These are phyloP conservation scores for Cruciata laevipes DNA, from an alignment of 257 asterid species.

Conservation along the genomic window DNA sequence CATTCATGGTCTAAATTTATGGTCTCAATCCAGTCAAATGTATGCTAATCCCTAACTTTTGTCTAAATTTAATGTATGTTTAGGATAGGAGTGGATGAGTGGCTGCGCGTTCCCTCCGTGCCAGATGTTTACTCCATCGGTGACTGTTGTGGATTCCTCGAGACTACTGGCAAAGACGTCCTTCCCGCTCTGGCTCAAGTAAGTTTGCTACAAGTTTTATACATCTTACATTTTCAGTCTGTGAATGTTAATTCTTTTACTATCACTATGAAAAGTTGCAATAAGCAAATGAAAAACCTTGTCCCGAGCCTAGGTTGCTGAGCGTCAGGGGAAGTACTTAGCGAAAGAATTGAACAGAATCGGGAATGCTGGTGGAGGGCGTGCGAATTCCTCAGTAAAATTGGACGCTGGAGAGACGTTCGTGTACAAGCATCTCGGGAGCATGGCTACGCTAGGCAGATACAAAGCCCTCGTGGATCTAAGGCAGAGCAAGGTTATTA, in stretches of 20 bases:
- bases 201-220: slow-evolving; percentile 1
- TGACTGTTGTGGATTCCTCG: slow-evolving; percentile 93
- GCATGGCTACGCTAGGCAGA: slow-evolving; percentile 95
- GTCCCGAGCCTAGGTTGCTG: slow-evolving; percentile 62
- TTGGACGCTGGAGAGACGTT: slow-evolving; percentile 50
- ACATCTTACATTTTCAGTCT: too few species aligned
- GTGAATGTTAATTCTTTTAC: not conserved
- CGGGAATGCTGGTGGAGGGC: slow-evolving; percentile 78
- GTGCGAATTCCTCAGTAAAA: slow-evolving; percentile 49
- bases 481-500: slow-evolving; percentile 81
- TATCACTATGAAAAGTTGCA: not conserved
- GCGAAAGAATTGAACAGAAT: slow-evolving; percentile 52
- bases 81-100: slow-evolving; percentile 96
- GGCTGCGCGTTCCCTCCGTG: slow-evolving; percentile 77
- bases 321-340: slow-evolving; percentile 80
- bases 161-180: slow-evolving; percentile 80
- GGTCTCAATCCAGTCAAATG: too few species aligned
- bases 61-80: slow-evolving; percentile 8
- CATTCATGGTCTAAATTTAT: not conserved
- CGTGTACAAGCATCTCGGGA: slow-evolving; percentile 80
- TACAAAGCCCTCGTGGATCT: slow-evolving; percentile 95
- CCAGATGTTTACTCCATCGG: slow-evolving; percentile 85
- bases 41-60: not conserved
- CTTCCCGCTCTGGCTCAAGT: slow-evolving; percentile 99
- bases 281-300: not conserved